These are phyloP conservation scores for Akanthomyces uredinophilus DNA, from an alignment of 2,329 filamentous ascomycete species.

Conservation along the genomic window DNA sequence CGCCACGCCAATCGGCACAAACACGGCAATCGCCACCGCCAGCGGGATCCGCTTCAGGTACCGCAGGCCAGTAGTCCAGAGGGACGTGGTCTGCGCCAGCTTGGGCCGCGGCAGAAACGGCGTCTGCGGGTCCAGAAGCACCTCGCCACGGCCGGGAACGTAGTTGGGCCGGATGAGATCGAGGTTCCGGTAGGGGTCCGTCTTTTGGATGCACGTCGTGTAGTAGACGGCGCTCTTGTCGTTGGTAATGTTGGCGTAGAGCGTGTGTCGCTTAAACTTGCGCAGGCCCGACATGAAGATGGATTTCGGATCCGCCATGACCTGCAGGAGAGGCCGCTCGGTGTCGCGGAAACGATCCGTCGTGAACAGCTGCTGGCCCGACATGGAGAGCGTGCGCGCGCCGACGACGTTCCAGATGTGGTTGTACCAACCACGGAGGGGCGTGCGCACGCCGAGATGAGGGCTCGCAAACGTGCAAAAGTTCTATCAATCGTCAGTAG, in stretches of 20 bases:
- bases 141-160: slow-evolving; percentile 64
- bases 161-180: slow-evolving; percentile 68
- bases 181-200: slow-evolving; percentile 69
- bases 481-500: slow-evolving; percentile 48
- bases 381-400: slow-evolving; percentile 72
- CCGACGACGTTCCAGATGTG: slow-evolving; percentile 79
- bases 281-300: slow-evolving; percentile 79
- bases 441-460: slow-evolving; percentile 70
- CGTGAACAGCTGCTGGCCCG: slow-evolving; percentile 80
- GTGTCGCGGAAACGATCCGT: slow-evolving; percentile 83
- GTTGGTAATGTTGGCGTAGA: slow-evolving; percentile 86
- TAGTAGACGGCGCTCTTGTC: slow-evolving; percentile 79
- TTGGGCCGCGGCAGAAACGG: slow-evolving; percentile 51
- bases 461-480: slow-evolving; percentile 90
- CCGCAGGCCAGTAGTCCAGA: slow-evolving; percentile 25
- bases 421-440: slow-evolving; percentile 60
- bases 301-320: slow-evolving; percentile 76
- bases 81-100: slow-evolving; percentile 24
- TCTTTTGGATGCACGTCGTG: slow-evolving; percentile 71
- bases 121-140: slow-evolving; percentile 65
- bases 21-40: slow-evolving; percentile 57
- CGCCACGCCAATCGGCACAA: slow-evolving; percentile 67
- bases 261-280: slow-evolving; percentile 67
- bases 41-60: slow-evolving; percentile 55
- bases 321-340: slow-evolving; percentile 69